Evolutionary conservation across 495 filamentous ascomycete species (phyloP).

Genomic region (Penicillium ucsense): DNA sequence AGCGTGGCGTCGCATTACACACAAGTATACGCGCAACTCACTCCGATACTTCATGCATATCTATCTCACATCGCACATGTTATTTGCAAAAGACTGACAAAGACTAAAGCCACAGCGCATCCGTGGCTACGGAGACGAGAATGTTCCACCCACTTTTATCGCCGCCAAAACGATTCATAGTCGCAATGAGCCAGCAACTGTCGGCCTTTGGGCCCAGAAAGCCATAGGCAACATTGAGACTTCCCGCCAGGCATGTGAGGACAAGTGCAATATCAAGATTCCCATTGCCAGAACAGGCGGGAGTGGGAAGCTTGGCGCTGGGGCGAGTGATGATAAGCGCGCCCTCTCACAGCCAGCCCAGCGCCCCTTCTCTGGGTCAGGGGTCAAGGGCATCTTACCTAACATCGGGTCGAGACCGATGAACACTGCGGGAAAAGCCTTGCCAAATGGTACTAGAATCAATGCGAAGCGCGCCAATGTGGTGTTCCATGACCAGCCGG

Average conservation of each 20-base stretch:
- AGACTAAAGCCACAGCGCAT: conserved; percentile 61
- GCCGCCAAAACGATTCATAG: conserved; percentile 58
- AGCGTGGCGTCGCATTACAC: not conserved
- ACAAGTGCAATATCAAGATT: conserved; percentile 66
- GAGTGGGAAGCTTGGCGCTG: conserved; percentile 32
- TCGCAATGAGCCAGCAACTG: conserved; percentile 71
- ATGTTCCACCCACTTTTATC: conserved; percentile 40
- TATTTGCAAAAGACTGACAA: not conserved
- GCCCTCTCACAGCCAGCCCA: conserved; percentile 54
- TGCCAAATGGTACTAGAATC: conserved; percentile 21
- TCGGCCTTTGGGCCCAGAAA: conserved; percentile 46
- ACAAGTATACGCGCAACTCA: not conserved
- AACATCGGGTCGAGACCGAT: conserved; percentile 27
- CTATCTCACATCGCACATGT: no score
- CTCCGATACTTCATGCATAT: no score
- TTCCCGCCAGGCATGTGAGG: conserved; percentile 67
- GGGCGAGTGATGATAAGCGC: conserved; percentile 36
- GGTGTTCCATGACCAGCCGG: conserved; percentile 53
- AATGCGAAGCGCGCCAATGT: conserved; percentile 48
- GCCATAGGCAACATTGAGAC: conserved; percentile 49
- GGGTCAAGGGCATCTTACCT: conserved; percentile 36
- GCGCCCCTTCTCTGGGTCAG: conserved; percentile 45
- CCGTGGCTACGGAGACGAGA: conserved; percentile 66
- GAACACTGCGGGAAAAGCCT: conserved; percentile 30
- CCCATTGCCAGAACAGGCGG: conserved; percentile 44